Base-by-base conservation (phyloP, 2,329 filamentous ascomycete species). In the Colletotrichum phormii region DNA sequence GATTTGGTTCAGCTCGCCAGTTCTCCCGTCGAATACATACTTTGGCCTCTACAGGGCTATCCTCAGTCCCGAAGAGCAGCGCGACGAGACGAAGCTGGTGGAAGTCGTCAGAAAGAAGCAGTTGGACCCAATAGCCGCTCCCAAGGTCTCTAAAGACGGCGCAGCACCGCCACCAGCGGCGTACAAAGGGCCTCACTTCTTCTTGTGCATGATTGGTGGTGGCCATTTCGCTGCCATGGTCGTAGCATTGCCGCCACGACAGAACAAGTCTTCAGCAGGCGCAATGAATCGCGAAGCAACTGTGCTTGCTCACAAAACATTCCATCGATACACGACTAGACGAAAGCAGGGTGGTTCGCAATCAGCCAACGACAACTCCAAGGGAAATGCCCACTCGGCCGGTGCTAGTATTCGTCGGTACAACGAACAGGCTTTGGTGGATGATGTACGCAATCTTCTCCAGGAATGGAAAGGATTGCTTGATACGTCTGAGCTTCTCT, bases 191-290 rank as follows among this genome's bases (percentile, higher is more conserved):
- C 94, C 95, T 2, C 95, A 98, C 80, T 91, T 98, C 62, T 98
- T 99, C 80, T 89, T 99, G 60, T 98, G 95, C 83, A 99, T 99
- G 97, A 97, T 99, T 63, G 97, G 97, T 29, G 97, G 97, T 72
- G 97, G 97, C 0, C 97, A 99, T 81, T 99, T 99, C 80, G 97
- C 97, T 0, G 97, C 94, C 63, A 98, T 98, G 95, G 88, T 98
- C 12, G 94, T 99, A 12, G 95, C 95, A 0, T 88, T 98, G 4
- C 91, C 94, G 0, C 95, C 97, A 0, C 94, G 95, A 74, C 86
- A 93, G 65, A 89, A 90, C 49, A 96, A 94, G 80, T 90, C 90
- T 64, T 86, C 87, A 3, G 86, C 89, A 18, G 93, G 93, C 0
- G 87, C 93, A 1, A 89, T 97, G 79, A 95, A 97, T 76, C 89